Base-by-base conservation (phyloP, 208 protist species). In the Trypanosoma platydactyli region DNA sequence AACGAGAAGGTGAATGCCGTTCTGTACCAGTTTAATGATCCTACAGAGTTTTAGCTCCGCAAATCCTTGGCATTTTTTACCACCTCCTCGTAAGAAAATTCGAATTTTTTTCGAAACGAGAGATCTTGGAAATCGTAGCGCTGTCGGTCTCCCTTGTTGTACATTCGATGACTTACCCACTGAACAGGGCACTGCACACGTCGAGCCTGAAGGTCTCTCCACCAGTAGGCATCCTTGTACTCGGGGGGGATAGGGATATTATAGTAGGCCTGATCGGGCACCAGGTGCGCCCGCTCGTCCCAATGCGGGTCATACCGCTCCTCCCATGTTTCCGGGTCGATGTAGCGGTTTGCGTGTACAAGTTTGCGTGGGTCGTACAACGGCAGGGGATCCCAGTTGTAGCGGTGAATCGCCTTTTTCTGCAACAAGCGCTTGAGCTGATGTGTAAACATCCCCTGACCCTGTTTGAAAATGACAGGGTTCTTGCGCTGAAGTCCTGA, bases 221-320 rank as follows among this genome's bases (percentile, higher is more conserved):
- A 95, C 92, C 92, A 97, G 72, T 97, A 97, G n/a, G 92, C 89
- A 46, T 97, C 92, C 68, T 88, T 89, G 76, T 91, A 94, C 73
- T 95, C 88, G 29, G 72, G 62, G 3, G 92, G 92, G 7, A 97
- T 79, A 15, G 88, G 87, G 46, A 94, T 82, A 51, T 86, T 60
- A 62, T 92, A 81, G 60, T 79, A 94, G 50, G 72, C 54, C 65
- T 97, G 92, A 66, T 97, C 92, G 4, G 92, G 92, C 20, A 97
- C 92, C 11, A 84, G 65, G 42, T 93, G 77, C 7, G 76, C 75
- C 29, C 85, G 68, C 25, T 84, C 58, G 35, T 80, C 79, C 82
- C 92, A 88, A 58, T 94, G 87, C 0, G 92, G 89, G 62, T 94
- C 85, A 67, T 88, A 80, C 41, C 68, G 67, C 70, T 92, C 92